Percentiles rank a stretch among this genome's conserved stretches.
Evolutionary conservation across 2,329 filamentous ascomycete genomes (phyloP).

Genomic region (Teratosphaeria gauchensis): DNA sequence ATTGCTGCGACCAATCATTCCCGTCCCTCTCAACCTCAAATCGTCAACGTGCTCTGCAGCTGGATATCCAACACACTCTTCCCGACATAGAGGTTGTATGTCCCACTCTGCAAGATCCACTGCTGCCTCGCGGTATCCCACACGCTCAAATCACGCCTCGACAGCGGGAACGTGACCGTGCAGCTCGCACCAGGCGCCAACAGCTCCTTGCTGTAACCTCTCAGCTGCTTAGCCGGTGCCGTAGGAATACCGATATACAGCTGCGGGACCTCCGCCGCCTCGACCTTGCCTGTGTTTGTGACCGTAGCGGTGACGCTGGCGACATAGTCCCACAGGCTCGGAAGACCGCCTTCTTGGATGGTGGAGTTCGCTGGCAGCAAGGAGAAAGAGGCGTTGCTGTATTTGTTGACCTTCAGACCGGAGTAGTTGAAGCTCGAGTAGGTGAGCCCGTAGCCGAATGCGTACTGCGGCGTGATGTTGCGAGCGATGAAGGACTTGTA

Average conservation of each 20-base stretch:
- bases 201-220: constrained; percentile 69
- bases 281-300: constrained; percentile 57
- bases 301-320: constrained; percentile 58
- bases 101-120: constrained; percentile 49
- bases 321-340: constrained; percentile 52
- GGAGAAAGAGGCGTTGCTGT: constrained; percentile 40
- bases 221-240: constrained; percentile 57
- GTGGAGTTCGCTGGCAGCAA: constrained; percentile 8
- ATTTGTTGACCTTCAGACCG: constrained; percentile 65
- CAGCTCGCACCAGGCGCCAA: constrained; percentile 58
- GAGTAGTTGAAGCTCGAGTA: constrained; percentile 73
- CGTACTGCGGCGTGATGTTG: constrained; percentile 59
- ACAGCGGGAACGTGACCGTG: constrained; percentile 59
- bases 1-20: not conserved
- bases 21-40: not conserved
- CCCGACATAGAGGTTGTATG: constrained; percentile 50
- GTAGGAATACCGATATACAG: constrained; percentile 70
- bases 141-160: constrained; percentile 72
- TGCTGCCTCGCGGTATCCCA: constrained; percentile 76
- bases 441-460: constrained; percentile 71
- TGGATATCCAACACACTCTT: not conserved
- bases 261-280: constrained; percentile 64
- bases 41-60: not conserved
- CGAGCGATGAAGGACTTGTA: constrained; percentile 65
- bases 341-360: constrained; percentile 31